Evolutionary conservation across 2,329 filamentous ascomycete species (phyloP).

Genomic region (Pseudogymnoascus sp.): DNA sequence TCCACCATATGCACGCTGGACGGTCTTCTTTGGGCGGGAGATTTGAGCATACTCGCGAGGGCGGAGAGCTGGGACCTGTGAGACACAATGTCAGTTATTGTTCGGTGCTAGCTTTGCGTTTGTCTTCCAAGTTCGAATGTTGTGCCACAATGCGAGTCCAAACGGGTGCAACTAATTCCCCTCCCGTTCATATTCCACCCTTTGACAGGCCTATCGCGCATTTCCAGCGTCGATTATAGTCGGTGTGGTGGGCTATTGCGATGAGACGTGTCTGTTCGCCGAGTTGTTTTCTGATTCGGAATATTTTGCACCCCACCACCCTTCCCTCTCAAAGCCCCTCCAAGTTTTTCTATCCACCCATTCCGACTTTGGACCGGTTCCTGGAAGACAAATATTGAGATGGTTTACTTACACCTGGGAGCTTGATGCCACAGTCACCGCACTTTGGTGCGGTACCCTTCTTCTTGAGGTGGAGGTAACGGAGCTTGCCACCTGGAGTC

Average conservation of each 20-base stretch:
- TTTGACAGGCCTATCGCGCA: not conserved
- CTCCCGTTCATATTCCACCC: not conserved
- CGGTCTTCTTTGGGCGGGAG: conserved; percentile 98
- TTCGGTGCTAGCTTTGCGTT: not conserved
- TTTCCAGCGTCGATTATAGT: not conserved
- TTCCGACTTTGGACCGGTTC: not conserved
- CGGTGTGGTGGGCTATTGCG: not conserved
- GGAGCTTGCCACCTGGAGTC: conserved; percentile 92
- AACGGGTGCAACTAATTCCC: not conserved
- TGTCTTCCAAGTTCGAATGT: not conserved
- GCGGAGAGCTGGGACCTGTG: conserved; percentile 86
- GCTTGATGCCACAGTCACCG: conserved; percentile 97
- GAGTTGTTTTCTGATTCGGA: not conserved
- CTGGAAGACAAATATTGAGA: conserved; percentile 5
- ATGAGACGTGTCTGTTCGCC: not conserved
- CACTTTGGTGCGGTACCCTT: conserved; percentile 96
- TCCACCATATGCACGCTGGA: conserved; percentile 96
- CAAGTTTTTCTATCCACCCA: not conserved
- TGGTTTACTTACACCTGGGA: conserved; percentile 78
- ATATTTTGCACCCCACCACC: not conserved
- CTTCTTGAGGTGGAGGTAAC: conserved; percentile 99
- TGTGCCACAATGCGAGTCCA: not conserved
- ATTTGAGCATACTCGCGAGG: conserved; percentile 96
- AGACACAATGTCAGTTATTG: conserved; percentile 24
- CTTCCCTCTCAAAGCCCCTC: not conserved